Evolutionary conservation across 2,329 filamentous ascomycete genomes (phyloP), one percentile per base, ranked within the genome.

Genomic region (Pseudogymnoascus verrucosus): DNA sequence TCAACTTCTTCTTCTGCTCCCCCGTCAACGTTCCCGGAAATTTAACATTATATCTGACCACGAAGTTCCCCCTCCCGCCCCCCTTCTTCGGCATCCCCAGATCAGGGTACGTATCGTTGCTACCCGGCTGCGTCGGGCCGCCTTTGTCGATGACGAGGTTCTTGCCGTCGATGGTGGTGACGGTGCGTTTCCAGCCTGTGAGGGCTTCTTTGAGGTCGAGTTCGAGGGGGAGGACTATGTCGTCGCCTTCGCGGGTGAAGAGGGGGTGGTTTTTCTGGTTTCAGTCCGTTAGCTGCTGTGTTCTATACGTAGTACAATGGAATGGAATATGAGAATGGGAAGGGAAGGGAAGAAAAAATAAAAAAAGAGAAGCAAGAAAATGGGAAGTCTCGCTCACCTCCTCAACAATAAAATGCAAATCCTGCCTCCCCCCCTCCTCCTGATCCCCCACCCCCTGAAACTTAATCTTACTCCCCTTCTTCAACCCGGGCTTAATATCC

Each of bases 391-490:
- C n/a, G n/a, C 87, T 80, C 84, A 93, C 91, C 88, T 97, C 93
- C 76, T 92, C 89, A 21, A 99, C 85, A 64, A 99, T 89, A 71
- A 99, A 96, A 75, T 97, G 93, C 62, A 99, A 77, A 76, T 99
- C 95, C 76, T 99, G 95, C 65, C 92, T 90, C 12, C 93, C 93
- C 44, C 95, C 95, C 73, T 98, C 95, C 66, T 96, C 92, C 75
- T 98, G 93, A 76, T 99, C 95, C 10, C 95, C 95, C n/a, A 99
- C 93, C 44, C 93, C 92, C 73, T 90, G 90, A 74, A 96, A 99
- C 78, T 97, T 97, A 77, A 99, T 96, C 82, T 98, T 99, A 72
- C 91, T 96, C 31, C 95, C 95, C 70, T 96, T 93, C 79, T 98
- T 97, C 76, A 98, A 79, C 65, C 95, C 95, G 5, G 91, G 88